These are phyloP conservation scores for Cryptococcus hybrid DNA, from an alignment of 1,284 basidiomycete species.

Conservation along the genomic window DNA sequence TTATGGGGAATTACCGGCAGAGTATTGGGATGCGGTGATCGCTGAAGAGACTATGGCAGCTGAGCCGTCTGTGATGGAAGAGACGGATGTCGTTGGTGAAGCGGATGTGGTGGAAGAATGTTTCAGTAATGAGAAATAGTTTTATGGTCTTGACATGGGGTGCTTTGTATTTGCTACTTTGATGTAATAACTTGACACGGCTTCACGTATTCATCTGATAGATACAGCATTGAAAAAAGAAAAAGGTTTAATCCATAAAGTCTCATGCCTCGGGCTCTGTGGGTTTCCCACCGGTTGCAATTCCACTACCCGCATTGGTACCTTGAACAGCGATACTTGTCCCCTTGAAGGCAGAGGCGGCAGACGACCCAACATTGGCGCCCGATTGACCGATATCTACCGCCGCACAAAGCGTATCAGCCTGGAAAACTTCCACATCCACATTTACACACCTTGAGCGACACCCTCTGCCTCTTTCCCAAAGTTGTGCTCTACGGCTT, in stretches of 20 bases:
- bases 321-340: conserved; percentile 36
- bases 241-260: no score
- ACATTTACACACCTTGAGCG: conserved; percentile 39
- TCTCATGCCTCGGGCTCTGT: no score
- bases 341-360: conserved; percentile 22
- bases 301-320: conserved; percentile 22
- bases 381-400: conserved; percentile 38
- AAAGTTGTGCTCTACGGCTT: conserved; percentile 40
- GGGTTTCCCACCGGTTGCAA: conserved; percentile 2
- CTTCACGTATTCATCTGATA: no score
- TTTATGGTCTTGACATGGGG: not conserved
- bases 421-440: no score
- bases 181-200: not conserved
- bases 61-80: not conserved
- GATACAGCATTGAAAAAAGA: no score
- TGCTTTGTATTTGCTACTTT: not conserved
- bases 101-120: not conserved
- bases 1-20: conserved; percentile 33
- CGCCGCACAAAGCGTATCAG: not conserved
- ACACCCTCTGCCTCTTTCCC: conserved; percentile 33
- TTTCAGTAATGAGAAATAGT: not conserved
- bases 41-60: not conserved
- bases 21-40: conserved; percentile 26
- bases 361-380: conserved; percentile 31
- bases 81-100: not conserved